These are phyloP conservation scores for Jimgerdemannia flammicorona DNA, from an alignment of 192 early-diverging fungal species.

Conservation along the genomic window DNA sequence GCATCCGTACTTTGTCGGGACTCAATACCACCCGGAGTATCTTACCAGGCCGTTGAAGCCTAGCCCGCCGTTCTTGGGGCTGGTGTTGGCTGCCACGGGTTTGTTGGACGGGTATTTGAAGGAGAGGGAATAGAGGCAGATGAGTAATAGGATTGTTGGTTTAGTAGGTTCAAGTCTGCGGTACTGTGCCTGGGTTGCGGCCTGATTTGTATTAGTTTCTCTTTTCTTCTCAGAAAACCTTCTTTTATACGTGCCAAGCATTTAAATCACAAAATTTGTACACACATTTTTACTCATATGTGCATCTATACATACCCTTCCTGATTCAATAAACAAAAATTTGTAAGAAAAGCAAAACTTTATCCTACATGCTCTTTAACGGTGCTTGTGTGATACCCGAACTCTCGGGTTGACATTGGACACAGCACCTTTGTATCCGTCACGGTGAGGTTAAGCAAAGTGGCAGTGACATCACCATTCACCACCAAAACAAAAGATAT, in stretches of 20 bases:
- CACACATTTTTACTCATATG: not conserved
- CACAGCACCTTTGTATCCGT: no score
- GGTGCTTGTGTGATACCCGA: no score
- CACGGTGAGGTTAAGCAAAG: no score
- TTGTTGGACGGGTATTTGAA: conserved; percentile 53
- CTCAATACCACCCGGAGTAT: conserved; percentile 98
- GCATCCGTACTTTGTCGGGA: conserved; percentile 94
- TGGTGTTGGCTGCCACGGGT: conserved; percentile 83
- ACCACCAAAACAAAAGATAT: no score
- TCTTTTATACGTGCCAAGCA: not conserved
- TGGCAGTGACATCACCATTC: no score
- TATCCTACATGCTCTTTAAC: no score
- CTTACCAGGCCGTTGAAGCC: conserved; percentile 92
- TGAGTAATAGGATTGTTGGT: not conserved
- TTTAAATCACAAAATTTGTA: not conserved
- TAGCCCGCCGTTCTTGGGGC: conserved; percentile 88
- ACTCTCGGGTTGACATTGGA: no score
- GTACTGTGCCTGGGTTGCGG: no score
- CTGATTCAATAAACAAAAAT: not conserved
- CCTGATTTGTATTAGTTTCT: not conserved
- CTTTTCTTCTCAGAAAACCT: not conserved
- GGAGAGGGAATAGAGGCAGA: not conserved
- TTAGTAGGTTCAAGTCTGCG: not conserved
- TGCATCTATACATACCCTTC: not conserved
- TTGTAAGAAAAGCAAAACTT: not conserved